Conservation (phyloP, 2,329 filamentous ascomycete genomes). For the Paraphaeosphaeria minitans region DNA sequence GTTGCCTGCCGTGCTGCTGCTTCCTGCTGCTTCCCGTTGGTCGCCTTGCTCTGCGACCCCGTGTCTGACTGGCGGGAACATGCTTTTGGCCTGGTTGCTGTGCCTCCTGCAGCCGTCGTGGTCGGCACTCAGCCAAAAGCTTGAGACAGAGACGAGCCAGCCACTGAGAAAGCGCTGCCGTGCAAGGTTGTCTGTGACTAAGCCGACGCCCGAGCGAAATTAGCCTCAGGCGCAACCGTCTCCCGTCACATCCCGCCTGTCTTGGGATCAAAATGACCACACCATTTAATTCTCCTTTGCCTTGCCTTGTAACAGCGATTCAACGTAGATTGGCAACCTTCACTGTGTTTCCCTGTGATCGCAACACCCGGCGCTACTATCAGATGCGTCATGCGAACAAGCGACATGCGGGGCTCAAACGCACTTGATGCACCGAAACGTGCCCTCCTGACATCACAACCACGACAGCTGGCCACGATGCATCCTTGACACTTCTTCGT, state of each 20-base stretch:
- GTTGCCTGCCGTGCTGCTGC: too few relatives aligned
- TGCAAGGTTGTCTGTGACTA: background rate
- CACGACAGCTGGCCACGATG: conserved; percentile 11
- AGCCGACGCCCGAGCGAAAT: background rate
- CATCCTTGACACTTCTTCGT: background rate
- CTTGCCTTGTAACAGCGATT: too few relatives aligned
- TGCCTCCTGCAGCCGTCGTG: conserved; percentile 1
- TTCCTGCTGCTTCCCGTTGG: too few relatives aligned
- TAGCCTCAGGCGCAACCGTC: background rate
- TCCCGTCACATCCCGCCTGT: background rate
- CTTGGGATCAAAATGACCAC: background rate
- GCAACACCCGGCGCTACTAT: conserved; percentile 5
- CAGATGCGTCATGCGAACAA: too few relatives aligned
- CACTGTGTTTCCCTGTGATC: background rate
- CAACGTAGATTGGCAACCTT: background rate
- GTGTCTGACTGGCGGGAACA: background rate
- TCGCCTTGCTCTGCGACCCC: background rate
- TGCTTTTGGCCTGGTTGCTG: background rate
- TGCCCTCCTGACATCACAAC: conserved; percentile 32
- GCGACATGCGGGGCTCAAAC: conserved; percentile 31
- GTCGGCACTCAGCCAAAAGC: background rate
- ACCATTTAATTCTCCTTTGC: background rate
- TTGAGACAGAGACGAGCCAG: background rate
- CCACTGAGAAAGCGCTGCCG: background rate
- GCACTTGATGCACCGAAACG: conserved; percentile 29